phyloP scores from a whole-genome alignment of 2,329 filamentous ascomycete genomes.

The Pyrenophora teres region DNA sequence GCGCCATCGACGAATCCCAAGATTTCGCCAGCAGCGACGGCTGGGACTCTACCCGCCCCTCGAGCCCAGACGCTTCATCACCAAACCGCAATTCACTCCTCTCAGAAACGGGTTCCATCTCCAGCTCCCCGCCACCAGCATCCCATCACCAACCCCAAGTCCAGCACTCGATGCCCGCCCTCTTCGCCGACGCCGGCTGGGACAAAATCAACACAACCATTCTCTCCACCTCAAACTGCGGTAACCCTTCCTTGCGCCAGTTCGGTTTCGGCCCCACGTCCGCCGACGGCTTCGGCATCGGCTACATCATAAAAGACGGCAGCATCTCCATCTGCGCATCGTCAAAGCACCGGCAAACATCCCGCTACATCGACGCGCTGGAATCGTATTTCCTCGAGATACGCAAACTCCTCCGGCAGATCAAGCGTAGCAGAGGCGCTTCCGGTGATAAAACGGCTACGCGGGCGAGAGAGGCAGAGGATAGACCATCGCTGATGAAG shows the following conservation, averaged over 20 bases:
- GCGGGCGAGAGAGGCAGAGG: slow-evolving; percentile 66
- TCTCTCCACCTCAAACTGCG: slow-evolving; percentile 96
- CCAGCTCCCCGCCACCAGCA: slow-evolving; percentile 59
- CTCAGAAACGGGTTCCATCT: slow-evolving; percentile 55
- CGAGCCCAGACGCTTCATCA: slow-evolving; percentile 63
- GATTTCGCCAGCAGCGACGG: slow-evolving; percentile 63
- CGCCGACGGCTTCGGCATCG: slow-evolving; percentile 93
- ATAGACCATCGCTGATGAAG: slow-evolving; percentile 48
- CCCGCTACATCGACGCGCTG: slow-evolving; percentile 84
- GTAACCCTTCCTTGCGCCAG: slow-evolving; percentile 90
- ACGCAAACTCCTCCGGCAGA: slow-evolving; percentile 77
- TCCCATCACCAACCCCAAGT: slow-evolving; percentile 12
- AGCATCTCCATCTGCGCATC: slow-evolving; percentile 88
- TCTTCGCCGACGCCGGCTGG: slow-evolving; percentile 91
- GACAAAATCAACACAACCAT: slow-evolving; percentile 95
- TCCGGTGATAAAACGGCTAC: slow-evolving; percentile 60
- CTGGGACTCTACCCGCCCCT: slow-evolving; percentile 45
- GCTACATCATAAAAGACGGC: slow-evolving; percentile 98
- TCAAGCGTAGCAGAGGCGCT: slow-evolving; percentile 58
- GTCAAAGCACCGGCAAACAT: slow-evolving; percentile 92
- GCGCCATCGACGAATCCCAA: slow-evolving; percentile 75
- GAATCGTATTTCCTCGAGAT: slow-evolving; percentile 93
- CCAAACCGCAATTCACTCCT: slow-evolving; percentile 59
- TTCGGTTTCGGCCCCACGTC: slow-evolving; percentile 97
- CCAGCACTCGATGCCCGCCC: slow-evolving; percentile 65